These are phyloP conservation scores for Solidago caesia DNA, from an alignment of 129 eudicot genomes.

Conservation along the genomic window DNA sequence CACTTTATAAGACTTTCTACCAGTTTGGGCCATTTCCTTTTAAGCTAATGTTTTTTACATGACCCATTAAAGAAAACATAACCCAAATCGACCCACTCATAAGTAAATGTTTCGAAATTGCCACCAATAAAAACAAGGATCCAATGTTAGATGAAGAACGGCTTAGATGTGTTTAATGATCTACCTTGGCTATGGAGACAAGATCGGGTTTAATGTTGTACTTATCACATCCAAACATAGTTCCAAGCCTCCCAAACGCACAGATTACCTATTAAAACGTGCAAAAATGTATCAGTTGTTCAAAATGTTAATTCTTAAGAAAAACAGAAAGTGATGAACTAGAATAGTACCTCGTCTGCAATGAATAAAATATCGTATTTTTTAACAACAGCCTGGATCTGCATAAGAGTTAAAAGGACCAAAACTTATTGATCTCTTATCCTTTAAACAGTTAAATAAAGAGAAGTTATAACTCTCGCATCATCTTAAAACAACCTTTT, in stretches of 20 bases:
- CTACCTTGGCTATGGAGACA: constrained; percentile 86
- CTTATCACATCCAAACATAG: constrained; percentile 89
- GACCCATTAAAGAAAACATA: too few species aligned
- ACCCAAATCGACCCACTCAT: too few species aligned
- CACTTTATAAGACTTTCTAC: too few species aligned
- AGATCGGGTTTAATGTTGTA: constrained; percentile 94
- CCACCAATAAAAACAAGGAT: too few species aligned
- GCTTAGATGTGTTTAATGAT: background rate
- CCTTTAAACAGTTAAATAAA: background rate
- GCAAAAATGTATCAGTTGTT: background rate
- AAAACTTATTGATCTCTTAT: background rate
- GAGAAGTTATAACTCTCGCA: background rate
- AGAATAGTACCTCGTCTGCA: constrained; percentile 73
- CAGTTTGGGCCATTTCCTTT: too few species aligned
- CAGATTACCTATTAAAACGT: constrained; percentile 56
- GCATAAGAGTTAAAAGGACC: constrained; percentile 25
- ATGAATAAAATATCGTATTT: constrained; percentile 85
- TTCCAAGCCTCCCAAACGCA: constrained; percentile 93
- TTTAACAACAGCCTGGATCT: constrained; percentile 84
- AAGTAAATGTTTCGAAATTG: too few species aligned
- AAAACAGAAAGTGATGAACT: background rate
- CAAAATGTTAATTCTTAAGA: background rate
- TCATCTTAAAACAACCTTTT: constrained; percentile 52
- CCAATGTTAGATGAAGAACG: too few species aligned
- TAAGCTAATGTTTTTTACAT: too few species aligned